Percentiles rank a stretch among this genome's conserved stretches.
Conservation (phyloP, 495 filamentous ascomycete genomes). For the Penicilliopsis zonata region DNA sequence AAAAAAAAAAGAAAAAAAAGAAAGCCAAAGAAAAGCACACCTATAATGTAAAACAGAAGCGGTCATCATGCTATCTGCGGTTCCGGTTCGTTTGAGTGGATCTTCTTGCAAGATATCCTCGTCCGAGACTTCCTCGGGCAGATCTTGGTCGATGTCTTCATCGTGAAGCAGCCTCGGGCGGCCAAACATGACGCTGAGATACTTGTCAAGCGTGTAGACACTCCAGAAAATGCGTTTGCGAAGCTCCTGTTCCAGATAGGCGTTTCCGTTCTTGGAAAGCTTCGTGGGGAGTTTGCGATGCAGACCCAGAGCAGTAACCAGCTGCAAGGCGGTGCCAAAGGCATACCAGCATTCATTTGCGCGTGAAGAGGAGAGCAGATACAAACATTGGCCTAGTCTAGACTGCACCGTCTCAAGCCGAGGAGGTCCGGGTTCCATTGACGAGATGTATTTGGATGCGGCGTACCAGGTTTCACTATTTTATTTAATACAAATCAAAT, state of each 20-base stretch:
- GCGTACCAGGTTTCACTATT: conserved; percentile 31
- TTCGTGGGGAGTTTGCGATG: conserved; percentile 26
- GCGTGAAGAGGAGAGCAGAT: conserved; percentile 32
- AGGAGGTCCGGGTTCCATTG: conserved; percentile 30
- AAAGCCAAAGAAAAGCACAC: conserved; percentile 8
- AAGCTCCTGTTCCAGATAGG: conserved; percentile 26
- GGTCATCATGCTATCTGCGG: conserved; percentile 32
- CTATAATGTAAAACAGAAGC: conserved; percentile 35
- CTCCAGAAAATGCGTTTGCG: conserved; percentile 47
- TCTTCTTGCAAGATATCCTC: conserved; percentile 37
- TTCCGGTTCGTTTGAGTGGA: conserved; percentile 17
- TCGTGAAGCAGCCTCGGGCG: conserved; percentile 40
- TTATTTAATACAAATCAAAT: no score
- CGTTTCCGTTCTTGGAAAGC: conserved; percentile 15
- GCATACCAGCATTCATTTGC: conserved; percentile 39
- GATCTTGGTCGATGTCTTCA: conserved; percentile 40
- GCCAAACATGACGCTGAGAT: conserved; percentile 44
- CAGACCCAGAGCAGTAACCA: conserved; percentile 32
- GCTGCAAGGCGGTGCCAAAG: conserved; percentile 33
- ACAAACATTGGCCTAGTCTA: conserved; percentile 31
- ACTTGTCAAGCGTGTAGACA: conserved; percentile 43
- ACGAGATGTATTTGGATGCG: conserved; percentile 28
- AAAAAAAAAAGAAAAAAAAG: conserved; percentile 3
- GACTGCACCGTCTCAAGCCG: conserved; percentile 33
- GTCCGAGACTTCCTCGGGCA: conserved; percentile 40